phyloP scores from a whole-genome alignment of 306 rosid species.

The Lotus japonicus region DNA sequence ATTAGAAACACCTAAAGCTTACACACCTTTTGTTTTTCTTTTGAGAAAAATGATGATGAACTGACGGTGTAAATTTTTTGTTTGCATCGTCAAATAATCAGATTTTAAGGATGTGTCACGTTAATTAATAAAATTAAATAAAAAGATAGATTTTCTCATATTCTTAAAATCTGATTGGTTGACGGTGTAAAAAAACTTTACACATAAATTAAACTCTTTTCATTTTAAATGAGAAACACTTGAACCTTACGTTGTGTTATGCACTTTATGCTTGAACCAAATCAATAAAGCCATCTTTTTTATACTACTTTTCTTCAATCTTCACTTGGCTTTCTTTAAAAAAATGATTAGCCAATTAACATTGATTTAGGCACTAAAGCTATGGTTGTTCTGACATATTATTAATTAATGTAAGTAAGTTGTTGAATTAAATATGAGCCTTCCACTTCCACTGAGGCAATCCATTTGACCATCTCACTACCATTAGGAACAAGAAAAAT shows the following conservation, averaged over 20 bases:
- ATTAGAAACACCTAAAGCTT: constrained; percentile 2
- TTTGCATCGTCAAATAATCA: no score
- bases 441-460: background rate
- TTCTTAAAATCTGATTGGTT: no score
- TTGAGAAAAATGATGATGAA: no score
- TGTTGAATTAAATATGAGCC: background rate
- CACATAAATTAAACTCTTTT: no score
- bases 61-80: no score
- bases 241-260: constrained; percentile 11
- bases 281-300: constrained; percentile 19
- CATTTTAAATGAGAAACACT: constrained; percentile 16
- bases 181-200: no score
- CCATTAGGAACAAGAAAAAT: background rate
- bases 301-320: background rate
- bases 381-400: background rate
- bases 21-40: background rate
- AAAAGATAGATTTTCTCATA: no score
- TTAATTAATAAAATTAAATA: no score
- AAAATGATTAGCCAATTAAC: background rate
- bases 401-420: background rate
- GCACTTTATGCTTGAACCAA: constrained; percentile 27
- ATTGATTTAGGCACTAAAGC: background rate
- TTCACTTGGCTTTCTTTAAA: no score
- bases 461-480: background rate
- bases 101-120: no score